Evolutionary conservation across 768 basidiomycete species (phyloP).

Genomic region (Russula abietina): DNA sequence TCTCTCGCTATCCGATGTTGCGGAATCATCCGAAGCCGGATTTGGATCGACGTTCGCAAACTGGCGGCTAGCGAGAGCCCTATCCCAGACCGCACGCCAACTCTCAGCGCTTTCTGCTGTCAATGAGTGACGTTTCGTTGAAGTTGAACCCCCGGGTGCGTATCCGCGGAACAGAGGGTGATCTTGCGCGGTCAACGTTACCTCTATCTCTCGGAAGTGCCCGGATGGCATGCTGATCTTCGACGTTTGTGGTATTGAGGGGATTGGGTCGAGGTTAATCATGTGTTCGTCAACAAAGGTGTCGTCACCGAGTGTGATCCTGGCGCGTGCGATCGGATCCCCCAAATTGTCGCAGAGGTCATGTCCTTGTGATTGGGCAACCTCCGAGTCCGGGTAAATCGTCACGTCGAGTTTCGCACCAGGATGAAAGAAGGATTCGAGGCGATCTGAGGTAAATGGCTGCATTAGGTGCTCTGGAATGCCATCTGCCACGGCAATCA

Average conservation of each 20-base stretch:
- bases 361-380: conserved; percentile 11
- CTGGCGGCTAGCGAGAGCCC: conserved; percentile 7
- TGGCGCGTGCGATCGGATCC: conserved; percentile 20
- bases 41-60: neutral
- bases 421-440: conserved; percentile 13
- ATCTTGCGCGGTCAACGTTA: conserved; percentile 9
- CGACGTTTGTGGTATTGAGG: neutral
- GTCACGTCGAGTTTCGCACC: conserved; percentile 18
- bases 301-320: conserved; percentile 21
- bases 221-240: conserved; percentile 11
- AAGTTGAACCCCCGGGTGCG: neutral
- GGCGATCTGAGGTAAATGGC: conserved; percentile 15
- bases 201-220: neutral
- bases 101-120: neutral
- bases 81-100: conserved; percentile 20
- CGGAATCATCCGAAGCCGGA: neutral
- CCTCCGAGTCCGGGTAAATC: conserved; percentile 19
- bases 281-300: conserved; percentile 18
- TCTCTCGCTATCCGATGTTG: neutral
- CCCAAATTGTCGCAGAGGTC: conserved; percentile 18
- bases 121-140: neutral
- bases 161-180: conserved; percentile 23
- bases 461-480: conserved; percentile 26
- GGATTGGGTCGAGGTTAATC: conserved; percentile 18
- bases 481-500: conserved; percentile 22